Evolutionary conservation across 2,329 filamentous ascomycete genomes (phyloP).

Genomic region (Coniochaeta sp.): DNA sequence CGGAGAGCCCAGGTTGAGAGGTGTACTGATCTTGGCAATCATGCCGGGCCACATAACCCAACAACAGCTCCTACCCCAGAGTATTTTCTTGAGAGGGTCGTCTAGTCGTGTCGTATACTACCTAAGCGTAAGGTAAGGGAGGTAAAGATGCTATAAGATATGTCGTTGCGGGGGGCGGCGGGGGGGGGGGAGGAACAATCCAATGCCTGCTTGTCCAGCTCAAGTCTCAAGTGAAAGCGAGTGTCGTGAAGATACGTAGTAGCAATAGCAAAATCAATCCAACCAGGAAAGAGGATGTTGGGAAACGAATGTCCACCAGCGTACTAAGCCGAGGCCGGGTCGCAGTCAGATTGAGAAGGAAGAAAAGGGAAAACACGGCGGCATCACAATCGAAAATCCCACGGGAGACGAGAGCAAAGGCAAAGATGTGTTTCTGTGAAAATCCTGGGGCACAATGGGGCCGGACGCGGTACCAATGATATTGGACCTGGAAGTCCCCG

Average conservation of each 20-base stretch:
- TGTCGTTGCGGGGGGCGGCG: background rate
- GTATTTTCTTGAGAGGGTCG: too few species aligned
- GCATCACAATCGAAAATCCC: background rate
- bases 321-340: background rate
- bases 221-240: background rate
- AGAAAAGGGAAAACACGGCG: background rate
- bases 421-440: background rate
- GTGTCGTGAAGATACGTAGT: background rate
- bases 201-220: background rate
- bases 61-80: background rate
- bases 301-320: constrained; percentile 1
- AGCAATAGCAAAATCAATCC: background rate
- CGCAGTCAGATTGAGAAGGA: background rate
- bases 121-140: background rate
- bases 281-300: background rate
- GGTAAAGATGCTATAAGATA: background rate
- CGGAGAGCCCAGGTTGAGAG: constrained; percentile 23
- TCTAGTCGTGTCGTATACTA: background rate
- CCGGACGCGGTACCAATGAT: background rate
- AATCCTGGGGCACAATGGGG: background rate
- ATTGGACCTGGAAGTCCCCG: background rate
- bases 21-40: constrained; percentile 20
- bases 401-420: background rate
- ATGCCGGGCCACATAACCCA: constrained; percentile 10
- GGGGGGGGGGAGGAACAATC: too few species aligned